Conservation (phyloP, 2,329 filamentous ascomycete genomes). For the Coniochaeta ligniaria region DNA sequence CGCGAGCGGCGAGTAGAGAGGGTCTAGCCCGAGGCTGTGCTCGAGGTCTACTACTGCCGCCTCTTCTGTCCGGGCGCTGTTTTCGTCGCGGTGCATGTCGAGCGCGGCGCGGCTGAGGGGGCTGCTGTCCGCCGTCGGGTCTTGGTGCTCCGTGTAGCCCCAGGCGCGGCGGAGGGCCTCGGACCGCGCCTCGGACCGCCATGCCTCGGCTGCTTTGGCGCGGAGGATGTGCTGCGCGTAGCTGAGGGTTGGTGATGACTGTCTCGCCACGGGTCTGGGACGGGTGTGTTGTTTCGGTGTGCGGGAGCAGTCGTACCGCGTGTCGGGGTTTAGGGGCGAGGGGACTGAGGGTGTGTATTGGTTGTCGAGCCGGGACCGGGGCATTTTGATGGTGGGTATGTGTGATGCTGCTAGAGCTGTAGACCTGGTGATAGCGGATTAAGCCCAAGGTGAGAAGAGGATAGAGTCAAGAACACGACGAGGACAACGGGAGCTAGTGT, state of each 20-base stretch:
- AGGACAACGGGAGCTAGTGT: background rate
- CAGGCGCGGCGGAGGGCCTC: constrained; percentile 13
- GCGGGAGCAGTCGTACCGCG: background rate
- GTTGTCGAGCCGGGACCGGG: background rate
- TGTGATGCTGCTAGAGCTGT: background rate
- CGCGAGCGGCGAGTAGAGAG: background rate
- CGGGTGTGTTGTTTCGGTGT: constrained; percentile 3
- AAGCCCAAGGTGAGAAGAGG: background rate
- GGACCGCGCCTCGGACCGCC: constrained; percentile 28
- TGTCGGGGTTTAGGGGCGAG: constrained; percentile 18
- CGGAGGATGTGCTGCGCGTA: constrained; percentile 33
- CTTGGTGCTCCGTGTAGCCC: background rate
- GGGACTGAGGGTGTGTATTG: constrained; percentile 15
- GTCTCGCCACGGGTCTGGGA: background rate
- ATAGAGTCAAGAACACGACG: background rate
- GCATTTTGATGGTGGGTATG: background rate
- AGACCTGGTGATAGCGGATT: background rate
- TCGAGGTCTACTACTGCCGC: background rate
- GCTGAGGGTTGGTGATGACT: constrained; percentile 20
- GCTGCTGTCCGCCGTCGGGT: background rate
- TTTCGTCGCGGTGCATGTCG: background rate
- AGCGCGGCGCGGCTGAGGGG: background rate
- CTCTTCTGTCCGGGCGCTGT: background rate
- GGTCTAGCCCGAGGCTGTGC: background rate
- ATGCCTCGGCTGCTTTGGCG: constrained; percentile 33